These are phyloP conservation scores for Osmanthus fragrans DNA, from an alignment of 257 asterid species.

Conservation along the genomic window DNA sequence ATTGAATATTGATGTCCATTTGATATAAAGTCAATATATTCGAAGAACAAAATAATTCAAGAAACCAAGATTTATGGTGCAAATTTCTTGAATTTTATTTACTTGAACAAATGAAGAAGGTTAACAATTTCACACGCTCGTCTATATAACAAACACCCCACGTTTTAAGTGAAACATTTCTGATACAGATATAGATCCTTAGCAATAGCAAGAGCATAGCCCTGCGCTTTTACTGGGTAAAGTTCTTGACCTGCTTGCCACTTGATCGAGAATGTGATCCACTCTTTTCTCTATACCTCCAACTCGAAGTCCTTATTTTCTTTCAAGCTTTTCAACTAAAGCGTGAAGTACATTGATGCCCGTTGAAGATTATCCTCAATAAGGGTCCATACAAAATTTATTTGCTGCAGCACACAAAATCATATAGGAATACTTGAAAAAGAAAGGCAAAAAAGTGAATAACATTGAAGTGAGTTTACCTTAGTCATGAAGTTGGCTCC, in stretches of 20 bases:
- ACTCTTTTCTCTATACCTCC: slow-evolving; percentile 81
- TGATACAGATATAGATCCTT: slow-evolving; percentile 43
- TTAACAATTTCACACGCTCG: background rate
- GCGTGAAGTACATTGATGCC: slow-evolving; percentile 78
- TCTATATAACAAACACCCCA: too few relatives aligned
- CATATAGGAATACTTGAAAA: background rate
- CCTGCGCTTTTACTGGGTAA: slow-evolving; percentile 72
- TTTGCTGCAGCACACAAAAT: slow-evolving; percentile 57
- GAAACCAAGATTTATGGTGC: background rate
- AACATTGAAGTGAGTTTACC: slow-evolving; percentile 41
- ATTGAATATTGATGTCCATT: background rate
- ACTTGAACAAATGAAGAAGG: background rate
- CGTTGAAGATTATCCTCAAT: slow-evolving; percentile 73
- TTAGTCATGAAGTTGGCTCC: slow-evolving; percentile 89
- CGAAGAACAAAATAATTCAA: background rate
- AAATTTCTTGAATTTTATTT: background rate
- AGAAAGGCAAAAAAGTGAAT: background rate
- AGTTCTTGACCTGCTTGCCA: slow-evolving; percentile 72
- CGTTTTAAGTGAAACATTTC: slow-evolving; percentile 53
- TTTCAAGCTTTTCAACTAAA: slow-evolving; percentile 51
- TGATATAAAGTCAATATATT: background rate
- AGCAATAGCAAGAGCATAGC: slow-evolving; percentile 71
- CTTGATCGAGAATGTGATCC: slow-evolving; percentile 81
- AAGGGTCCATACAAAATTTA: slow-evolving; percentile 86
- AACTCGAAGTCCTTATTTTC: slow-evolving; percentile 53